A percentile compares a stretch with the other conserved stretches of the same genome.
Evolutionary conservation across 202 grass and related monocot species (phyloP).

Genomic region (Schoenoplectus tabernaemontani): DNA sequence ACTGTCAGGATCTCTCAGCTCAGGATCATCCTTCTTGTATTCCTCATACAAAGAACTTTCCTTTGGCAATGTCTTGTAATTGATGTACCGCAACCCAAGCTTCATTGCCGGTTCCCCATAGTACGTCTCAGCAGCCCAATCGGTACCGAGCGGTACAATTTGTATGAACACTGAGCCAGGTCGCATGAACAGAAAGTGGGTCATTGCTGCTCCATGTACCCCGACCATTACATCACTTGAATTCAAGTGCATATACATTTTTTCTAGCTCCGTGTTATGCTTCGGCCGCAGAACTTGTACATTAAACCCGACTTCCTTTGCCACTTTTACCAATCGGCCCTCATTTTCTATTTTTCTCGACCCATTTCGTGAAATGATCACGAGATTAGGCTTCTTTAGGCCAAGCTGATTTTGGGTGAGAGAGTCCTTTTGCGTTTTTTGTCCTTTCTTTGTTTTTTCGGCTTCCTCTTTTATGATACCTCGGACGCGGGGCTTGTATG

Average conservation of each 20-base stretch:
- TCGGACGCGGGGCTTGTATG: constrained; percentile 46
- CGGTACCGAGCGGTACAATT: constrained; percentile 64
- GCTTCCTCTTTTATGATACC: constrained; percentile 34
- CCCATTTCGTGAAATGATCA: constrained; percentile 53
- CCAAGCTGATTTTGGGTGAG: neutral
- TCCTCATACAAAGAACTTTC: constrained; percentile 73
- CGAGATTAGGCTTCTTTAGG: constrained; percentile 26
- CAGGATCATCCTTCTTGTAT: constrained; percentile 48
- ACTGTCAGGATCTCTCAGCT: constrained; percentile 51
- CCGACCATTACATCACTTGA: constrained; percentile 74
- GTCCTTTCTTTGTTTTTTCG: neutral
- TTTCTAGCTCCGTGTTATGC: constrained; percentile 48
- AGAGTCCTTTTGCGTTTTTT: neutral
- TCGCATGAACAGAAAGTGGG: constrained; percentile 87
- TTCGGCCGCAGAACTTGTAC: constrained; percentile 54
- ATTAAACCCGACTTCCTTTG: constrained; percentile 43
- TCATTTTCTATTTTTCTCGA: constrained; percentile 80
- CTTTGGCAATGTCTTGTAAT: constrained; percentile 56
- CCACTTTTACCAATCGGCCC: constrained; percentile 23
- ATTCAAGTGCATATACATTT: constrained; percentile 58
- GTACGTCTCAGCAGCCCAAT: constrained; percentile 71
- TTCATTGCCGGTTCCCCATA: constrained; percentile 56
- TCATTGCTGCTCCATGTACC: constrained; percentile 91
- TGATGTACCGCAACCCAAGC: constrained; percentile 58
- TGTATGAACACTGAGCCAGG: constrained; percentile 77